These are phyloP conservation scores for Amaranthus palmeri DNA, from an alignment of 148 eudicot genomes.

Conservation along the genomic window DNA sequence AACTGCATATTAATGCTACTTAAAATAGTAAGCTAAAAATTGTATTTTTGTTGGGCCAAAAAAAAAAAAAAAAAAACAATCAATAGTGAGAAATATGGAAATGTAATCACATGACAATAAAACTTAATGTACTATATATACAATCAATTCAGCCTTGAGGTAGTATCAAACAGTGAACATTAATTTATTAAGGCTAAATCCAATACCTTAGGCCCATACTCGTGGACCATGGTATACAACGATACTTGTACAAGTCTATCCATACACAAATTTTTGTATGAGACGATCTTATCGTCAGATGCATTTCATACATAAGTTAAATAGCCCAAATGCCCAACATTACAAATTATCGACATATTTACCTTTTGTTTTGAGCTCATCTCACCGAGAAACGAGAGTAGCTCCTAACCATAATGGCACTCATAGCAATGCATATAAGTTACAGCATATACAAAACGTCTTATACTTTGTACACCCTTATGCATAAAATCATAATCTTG, in stretches of 20 bases:
- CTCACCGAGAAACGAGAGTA: too few species aligned
- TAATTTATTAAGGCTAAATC: neutral
- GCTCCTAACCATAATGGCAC: neutral
- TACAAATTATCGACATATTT: too few species aligned
- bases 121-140: neutral
- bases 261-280: too few species aligned
- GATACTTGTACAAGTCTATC: neutral
- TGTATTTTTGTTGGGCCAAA: too few species aligned
- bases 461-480: neutral
- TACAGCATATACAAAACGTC: neutral
- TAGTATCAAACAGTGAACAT: neutral
- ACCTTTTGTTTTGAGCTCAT: too few species aligned
- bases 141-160: neutral
- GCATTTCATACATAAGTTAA: too few species aligned
- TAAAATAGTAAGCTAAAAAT: too few species aligned
- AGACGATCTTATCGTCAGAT: too few species aligned
- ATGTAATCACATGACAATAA: neutral
- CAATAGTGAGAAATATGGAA: too few species aligned
- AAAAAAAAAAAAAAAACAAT: too few species aligned
- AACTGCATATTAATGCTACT: too few species aligned
- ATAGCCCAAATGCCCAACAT: too few species aligned
- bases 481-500: neutral
- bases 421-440: neutral
- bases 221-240: neutral
- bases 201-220: neutral